phyloP scores from a whole-genome alignment of 208 protist species.

The Acanthamoeba royreba region DNA sequence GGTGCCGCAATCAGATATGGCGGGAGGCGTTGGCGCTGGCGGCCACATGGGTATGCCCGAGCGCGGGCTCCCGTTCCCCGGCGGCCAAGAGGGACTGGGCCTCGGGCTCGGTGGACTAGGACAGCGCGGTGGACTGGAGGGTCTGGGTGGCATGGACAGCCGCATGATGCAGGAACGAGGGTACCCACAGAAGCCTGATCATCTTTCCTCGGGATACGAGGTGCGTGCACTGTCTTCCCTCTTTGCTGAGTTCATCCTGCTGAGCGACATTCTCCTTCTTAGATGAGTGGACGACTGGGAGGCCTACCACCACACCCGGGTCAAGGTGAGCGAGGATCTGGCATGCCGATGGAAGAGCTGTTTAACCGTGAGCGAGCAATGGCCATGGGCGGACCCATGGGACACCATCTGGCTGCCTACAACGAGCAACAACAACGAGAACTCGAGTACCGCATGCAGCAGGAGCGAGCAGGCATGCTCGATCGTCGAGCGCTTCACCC shows the following conservation, averaged over 20 bases:
- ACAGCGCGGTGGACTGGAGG: neutral
- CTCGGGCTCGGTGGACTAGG: neutral
- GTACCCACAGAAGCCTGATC: neutral
- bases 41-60: neutral
- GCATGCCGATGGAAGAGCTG: neutral
- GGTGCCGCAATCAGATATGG: too few species aligned
- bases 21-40: neutral
- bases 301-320: neutral
- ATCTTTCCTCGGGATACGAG: neutral
- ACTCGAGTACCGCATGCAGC: neutral
- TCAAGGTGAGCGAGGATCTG: neutral
- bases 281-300: neutral
- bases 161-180: neutral
- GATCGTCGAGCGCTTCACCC: neutral
- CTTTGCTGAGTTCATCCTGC: too few species aligned
- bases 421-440: neutral
- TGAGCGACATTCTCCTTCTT: neutral
- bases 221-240: neutral
- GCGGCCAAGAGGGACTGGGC: neutral
- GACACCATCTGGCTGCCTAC: neutral
- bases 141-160: neutral
- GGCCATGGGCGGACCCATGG: neutral
- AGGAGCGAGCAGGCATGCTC: neutral
- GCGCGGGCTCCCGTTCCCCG: neutral
- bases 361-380: neutral